phyloP scores from a whole-genome alignment of 495 filamentous ascomycete genomes.

The Cercophora newfieldiana region DNA sequence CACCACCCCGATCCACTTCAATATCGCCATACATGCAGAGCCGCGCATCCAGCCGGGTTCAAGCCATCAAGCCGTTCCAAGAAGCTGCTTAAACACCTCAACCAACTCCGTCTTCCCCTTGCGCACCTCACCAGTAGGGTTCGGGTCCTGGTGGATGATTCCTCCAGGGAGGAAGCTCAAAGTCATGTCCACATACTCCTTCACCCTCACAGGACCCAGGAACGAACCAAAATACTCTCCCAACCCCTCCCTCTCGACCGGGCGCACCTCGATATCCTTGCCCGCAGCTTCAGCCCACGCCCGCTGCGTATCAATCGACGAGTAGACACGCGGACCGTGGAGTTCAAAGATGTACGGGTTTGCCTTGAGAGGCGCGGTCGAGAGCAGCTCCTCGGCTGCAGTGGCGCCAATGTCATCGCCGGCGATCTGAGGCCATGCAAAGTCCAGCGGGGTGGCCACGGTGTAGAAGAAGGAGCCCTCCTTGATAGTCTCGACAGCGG shows the following conservation, averaged over 20 bases:
- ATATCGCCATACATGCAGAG: background rate
- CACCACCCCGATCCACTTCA: background rate
- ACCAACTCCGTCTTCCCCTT: slow-evolving; percentile 22
- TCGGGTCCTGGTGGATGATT: slow-evolving; percentile 21
- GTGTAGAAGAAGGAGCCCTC: slow-evolving; percentile 24
- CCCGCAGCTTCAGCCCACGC: slow-evolving; percentile 23
- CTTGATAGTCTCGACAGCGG: slow-evolving; percentile 17
- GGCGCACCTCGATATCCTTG: slow-evolving; percentile 21
- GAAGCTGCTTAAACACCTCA: background rate
- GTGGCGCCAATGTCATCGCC: slow-evolving; percentile 26
- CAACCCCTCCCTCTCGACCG: slow-evolving; percentile 22
- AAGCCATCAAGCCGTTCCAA: background rate
- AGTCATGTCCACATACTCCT: slow-evolving; percentile 25
- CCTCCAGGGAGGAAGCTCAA: slow-evolving; percentile 24
- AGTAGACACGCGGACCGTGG: slow-evolving; percentile 18
- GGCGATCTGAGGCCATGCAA: slow-evolving; percentile 24
- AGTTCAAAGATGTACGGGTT: slow-evolving; percentile 29
- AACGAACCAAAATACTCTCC: slow-evolving; percentile 22
- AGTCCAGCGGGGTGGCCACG: slow-evolving; percentile 23
- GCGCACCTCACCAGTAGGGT: slow-evolving; percentile 16
- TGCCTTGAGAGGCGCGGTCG: slow-evolving; percentile 5
- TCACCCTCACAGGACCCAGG: slow-evolving; percentile 22
- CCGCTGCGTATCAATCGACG: slow-evolving; percentile 23
- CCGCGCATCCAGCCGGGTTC: background rate
- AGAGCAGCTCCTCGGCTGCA: slow-evolving; percentile 19